Evolutionary conservation across 306 rosid species (phyloP), one percentile per base, ranked within the genome.

Genomic region (Betula pendula): DNA sequence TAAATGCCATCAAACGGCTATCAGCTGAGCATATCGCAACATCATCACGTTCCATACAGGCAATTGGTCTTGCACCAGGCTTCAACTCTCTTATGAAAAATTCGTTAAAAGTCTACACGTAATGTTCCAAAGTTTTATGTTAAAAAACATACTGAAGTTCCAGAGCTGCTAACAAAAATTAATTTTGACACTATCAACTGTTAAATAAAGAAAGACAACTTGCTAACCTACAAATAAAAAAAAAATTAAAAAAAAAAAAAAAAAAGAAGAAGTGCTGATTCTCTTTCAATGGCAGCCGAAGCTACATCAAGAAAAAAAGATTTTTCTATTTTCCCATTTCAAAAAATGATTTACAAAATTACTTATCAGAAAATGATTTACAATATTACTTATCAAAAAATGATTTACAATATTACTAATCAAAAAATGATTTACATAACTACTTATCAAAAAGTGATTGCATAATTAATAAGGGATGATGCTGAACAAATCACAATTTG

Each of bases 11-110:
- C 40, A 95, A 87, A 82, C 98, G 97, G 83, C 97, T 77, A 85
- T 95, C 98, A 74, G 97, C 97, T 58, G 91, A 97, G 80, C 95
- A 90, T 58, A 89, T 87, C 49, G 97, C 98, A 80, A 92, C 74
- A 66, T 88, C 91, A 84, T 90, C 93, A 24, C 86, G 79, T 47
- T 90, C 96, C 77, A 78, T 59, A 68, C 71, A 84, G 62, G 84
- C 84, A 84, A 89, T 77, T 79, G 98, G 96, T 79, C 98, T 90
- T 77, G 89, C 85, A 73, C 89, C 95, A 60, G 91, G 95, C 87
- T 89, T 95, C 56, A 95, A 77, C 84, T 95, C 97, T 89, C 98
- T 84, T 71, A 90, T 75, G 65, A 95, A 95, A 74, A 95, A 95
- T 56, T 95, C 96, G 79, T 95, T 95, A 85, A 95, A 95, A 31